Evolutionary conservation across 2,329 filamentous ascomycete genomes (phyloP).

Genomic region (Passalora sequoiae): DNA sequence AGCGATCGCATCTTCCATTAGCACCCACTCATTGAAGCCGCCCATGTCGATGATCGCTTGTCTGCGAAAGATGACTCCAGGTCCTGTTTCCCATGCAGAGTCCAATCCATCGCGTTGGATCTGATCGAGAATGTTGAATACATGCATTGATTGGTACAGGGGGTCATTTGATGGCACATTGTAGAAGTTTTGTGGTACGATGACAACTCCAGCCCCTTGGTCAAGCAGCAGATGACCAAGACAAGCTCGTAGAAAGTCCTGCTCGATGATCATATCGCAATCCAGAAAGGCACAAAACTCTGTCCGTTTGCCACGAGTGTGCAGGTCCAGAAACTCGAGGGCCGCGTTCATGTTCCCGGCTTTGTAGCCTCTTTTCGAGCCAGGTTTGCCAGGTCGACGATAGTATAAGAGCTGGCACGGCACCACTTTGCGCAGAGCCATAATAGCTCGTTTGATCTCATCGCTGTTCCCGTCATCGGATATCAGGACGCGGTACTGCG

Average conservation of each 20-base stretch:
- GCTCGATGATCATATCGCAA: slow-evolving; percentile 64
- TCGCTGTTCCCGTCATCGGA: slow-evolving; percentile 38
- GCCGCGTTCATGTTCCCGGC: slow-evolving; percentile 61
- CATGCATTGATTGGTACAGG: slow-evolving; percentile 8
- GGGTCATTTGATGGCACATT: slow-evolving; percentile 13
- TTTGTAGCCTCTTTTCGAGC: slow-evolving; percentile 50
- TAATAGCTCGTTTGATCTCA: slow-evolving; percentile 33
- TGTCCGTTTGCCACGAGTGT: slow-evolving; percentile 29
- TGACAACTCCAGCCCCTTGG: slow-evolving; percentile 46
- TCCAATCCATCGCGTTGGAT: slow-evolving; percentile 4
- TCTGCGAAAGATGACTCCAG: slow-evolving; percentile 8
- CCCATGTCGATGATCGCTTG: slow-evolving; percentile 8
- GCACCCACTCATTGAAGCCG: slow-evolving; percentile 7
- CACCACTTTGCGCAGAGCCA: slow-evolving; percentile 33
- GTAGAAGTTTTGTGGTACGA: slow-evolving; percentile 12
- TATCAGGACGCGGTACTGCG: slow-evolving; percentile 37
- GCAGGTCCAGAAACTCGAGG: slow-evolving; percentile 7
- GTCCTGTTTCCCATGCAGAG: slow-evolving; percentile 6
- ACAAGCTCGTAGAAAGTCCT: slow-evolving; percentile 55
- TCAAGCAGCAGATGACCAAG: slow-evolving; percentile 26
- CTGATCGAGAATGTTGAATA: slow-evolving; percentile 6
- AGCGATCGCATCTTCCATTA: slow-evolving; percentile 10
- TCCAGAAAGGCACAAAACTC: slow-evolving; percentile 60
- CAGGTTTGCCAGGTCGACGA: slow-evolving; percentile 38
- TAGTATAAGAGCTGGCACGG: slow-evolving; percentile 33